These are phyloP conservation scores for Amanita polypyramis DNA, from an alignment of 768 basidiomycete genomes.

Conservation along the genomic window DNA sequence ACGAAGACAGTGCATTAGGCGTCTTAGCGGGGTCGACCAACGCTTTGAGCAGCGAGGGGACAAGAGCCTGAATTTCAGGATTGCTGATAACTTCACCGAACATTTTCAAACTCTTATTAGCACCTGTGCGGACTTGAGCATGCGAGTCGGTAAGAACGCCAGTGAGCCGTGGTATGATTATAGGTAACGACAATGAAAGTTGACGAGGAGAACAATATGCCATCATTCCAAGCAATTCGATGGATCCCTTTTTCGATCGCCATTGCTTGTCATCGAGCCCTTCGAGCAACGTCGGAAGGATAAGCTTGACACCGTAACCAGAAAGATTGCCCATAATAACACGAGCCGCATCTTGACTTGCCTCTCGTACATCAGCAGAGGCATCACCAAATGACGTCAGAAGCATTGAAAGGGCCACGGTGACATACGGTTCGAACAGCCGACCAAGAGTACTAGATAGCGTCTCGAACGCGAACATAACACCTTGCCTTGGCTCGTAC, in stretches of 20 bases:
- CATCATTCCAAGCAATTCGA: conserved; percentile 96
- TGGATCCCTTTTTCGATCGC: conserved; percentile 96
- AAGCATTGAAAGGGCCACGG: conserved; percentile 71
- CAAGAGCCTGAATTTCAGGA: conserved; percentile 89
- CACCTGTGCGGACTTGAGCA: conserved; percentile 86
- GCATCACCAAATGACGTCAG: conserved; percentile 82
- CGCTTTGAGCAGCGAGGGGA: conserved; percentile 85
- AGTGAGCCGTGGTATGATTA: conserved; percentile 93
- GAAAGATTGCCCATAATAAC: conserved; percentile 95
- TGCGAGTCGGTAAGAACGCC: conserved; percentile 95
- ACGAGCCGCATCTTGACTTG: conserved; percentile 82
- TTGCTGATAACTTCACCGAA: conserved; percentile 99
- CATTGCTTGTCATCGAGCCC: conserved; percentile 98
- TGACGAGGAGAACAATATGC: conserved; percentile 96
- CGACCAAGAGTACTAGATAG: conserved; percentile 79
- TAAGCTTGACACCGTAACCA: conserved; percentile 91
- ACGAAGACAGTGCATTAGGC: conserved; percentile 67
- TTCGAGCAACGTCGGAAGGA: conserved; percentile 79
- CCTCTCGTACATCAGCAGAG: conserved; percentile 82
- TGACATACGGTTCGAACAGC: conserved; percentile 89
- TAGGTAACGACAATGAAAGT: conserved; percentile 87
- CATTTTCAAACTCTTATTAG: conserved; percentile 92
- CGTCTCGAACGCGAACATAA: conserved; percentile 92
- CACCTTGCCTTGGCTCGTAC: conserved; percentile 83
- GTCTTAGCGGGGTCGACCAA: conserved; percentile 93